Base-by-base conservation (phyloP, 805 yeast species). In the Torulaspora delbrueckii region DNA sequence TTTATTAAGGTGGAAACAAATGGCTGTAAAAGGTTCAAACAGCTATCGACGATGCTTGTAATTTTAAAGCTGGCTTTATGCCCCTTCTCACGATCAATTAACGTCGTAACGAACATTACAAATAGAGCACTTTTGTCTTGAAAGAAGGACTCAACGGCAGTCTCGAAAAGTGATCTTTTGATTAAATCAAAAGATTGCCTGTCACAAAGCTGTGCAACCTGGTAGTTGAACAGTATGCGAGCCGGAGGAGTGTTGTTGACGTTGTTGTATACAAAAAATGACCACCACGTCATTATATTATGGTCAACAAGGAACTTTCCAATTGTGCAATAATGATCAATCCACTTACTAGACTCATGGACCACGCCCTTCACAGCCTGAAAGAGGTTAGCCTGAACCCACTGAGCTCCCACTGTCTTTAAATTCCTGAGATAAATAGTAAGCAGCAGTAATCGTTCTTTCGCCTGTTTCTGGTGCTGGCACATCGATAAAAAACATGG, bases 271-370 rank as follows among this genome's bases (percentile, higher is more conserved):
- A 51, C 50, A 23, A 56, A 48, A 25, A 64, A 57, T 2, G 64
- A 47, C 68, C 67, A 63, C 68, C 68, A 64, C 2, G 62, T 52
- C 23, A 57, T 43, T 5, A 46, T 50, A 33, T 55, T 50, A 19
- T 43, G 43, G n/a, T 48, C 45, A 4, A 56, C 49, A 3, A 64
- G 41, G 26, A 43, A 56, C 38, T 53, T 52, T 3, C 61, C 65
- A 10, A 60, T 41, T 2, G 27, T 14, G 34, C 65, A 62, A 33
- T 62, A 63, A 34, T 48, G 43, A n/a, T 52, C 54, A 14, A 62
- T 50, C 55, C 58, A 57, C 10, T 35, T 35, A 6, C 42, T 46
- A 6, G 52, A 51, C 5, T 24, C 32, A 8, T 52, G 42, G 1
- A 60, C 55, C 7, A 44, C 42, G 5, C 27, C 36, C 35, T 56